Conservation (phyloP, 306 rosid species). For the Cicer arietinum region DNA sequence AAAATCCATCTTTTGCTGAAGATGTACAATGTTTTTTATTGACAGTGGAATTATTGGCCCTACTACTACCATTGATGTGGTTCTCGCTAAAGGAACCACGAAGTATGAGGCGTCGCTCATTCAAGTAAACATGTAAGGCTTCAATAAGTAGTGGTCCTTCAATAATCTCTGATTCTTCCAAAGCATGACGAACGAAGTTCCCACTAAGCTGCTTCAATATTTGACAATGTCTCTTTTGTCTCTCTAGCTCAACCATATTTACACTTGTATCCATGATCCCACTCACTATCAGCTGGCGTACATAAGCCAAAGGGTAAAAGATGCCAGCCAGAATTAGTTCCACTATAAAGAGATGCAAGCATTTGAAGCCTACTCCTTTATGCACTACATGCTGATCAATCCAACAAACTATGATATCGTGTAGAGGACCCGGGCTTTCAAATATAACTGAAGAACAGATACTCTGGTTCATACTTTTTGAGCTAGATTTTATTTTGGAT, state of each 20-base stretch:
- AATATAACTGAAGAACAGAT: constrained; percentile 52
- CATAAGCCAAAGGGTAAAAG: constrained; percentile 85
- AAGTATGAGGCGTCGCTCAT: constrained; percentile 80
- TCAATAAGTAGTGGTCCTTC: constrained; percentile 67
- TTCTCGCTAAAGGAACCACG: constrained; percentile 52
- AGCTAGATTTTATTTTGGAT: constrained; percentile 48
- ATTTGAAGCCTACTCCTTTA: constrained; percentile 75
- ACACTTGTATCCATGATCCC: constrained; percentile 82
- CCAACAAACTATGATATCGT: constrained; percentile 93
- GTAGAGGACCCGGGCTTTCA: constrained; percentile 94
- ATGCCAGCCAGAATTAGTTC: constrained; percentile 83
- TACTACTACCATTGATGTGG: constrained; percentile 39
- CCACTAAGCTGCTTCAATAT: constrained; percentile 80
- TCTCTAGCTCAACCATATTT: constrained; percentile 60
- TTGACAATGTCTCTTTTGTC: constrained; percentile 71
- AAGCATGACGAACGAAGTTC: constrained; percentile 58
- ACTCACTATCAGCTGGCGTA: constrained; percentile 88
- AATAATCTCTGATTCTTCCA: constrained; percentile 70
- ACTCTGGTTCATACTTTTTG: constrained; percentile 50
- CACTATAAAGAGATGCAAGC: constrained; percentile 68
- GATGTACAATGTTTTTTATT: constrained; percentile 45
- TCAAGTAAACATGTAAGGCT: constrained; percentile 67
- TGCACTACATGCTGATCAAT: constrained; percentile 89
- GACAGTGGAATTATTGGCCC: constrained; percentile 36
- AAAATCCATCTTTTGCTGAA: constrained; percentile 58